phyloP scores from a whole-genome alignment of 2,329 filamentous ascomycete genomes.

The Fusarium heterosporum region DNA sequence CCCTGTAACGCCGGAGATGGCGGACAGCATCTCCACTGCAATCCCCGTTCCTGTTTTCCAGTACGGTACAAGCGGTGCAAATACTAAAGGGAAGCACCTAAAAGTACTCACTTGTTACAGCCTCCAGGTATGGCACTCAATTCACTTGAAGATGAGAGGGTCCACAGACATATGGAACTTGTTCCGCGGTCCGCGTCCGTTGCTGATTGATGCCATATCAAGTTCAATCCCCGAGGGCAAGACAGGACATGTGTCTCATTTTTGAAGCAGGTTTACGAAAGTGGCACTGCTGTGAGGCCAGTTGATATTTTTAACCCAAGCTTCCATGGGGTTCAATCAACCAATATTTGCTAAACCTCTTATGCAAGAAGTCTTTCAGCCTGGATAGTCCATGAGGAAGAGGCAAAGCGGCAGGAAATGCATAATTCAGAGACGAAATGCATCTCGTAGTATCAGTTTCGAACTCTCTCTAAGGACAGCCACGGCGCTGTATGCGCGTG shows the following conservation, averaged over 20 bases:
- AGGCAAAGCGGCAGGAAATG: background rate
- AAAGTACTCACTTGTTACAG: conserved; percentile 2
- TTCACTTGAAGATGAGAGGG: conserved; percentile 24
- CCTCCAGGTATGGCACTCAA: conserved; percentile 20
- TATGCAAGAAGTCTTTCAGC: background rate
- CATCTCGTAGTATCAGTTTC: conserved; percentile 5
- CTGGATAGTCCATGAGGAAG: background rate
- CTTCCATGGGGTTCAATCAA: background rate
- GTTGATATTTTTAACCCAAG: background rate
- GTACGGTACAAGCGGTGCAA: conserved; percentile 9
- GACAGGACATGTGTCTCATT: conserved; percentile 1
- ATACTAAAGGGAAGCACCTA: conserved; percentile 3
- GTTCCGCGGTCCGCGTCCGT: conserved; percentile 20
- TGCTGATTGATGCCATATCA: conserved; percentile 41
- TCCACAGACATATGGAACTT: conserved; percentile 27
- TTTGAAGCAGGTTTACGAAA: conserved; percentile 6
- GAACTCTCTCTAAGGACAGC: conserved; percentile 2
- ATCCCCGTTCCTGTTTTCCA: conserved; percentile 18
- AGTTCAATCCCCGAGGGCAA: conserved; percentile 35
- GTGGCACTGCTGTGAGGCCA: background rate
- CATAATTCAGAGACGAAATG: conserved; percentile 2
- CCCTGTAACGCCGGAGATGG: conserved; percentile 41
- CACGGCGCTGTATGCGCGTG: conserved; percentile 21
- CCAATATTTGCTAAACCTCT: background rate
- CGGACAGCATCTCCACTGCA: conserved; percentile 42